Base-by-base conservation (phyloP, 2,329 filamentous ascomycete species). In the Polytolypa hystricis region DNA sequence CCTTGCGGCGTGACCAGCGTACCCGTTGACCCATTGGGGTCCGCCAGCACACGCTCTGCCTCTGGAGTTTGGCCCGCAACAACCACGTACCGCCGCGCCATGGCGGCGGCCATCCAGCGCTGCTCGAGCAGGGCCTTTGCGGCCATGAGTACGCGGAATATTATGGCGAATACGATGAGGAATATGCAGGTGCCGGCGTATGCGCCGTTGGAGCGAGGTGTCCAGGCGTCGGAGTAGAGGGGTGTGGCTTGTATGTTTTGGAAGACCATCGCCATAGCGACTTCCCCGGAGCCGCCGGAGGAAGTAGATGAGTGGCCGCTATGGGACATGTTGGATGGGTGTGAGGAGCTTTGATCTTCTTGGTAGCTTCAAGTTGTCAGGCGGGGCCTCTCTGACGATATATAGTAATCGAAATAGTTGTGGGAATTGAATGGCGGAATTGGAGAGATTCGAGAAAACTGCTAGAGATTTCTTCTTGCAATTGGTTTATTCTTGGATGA, bases 161-260 rank as follows among this genome's bases (percentile, higher is more conserved):
- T 52, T 42, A 79, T 67, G 42, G 78, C 79, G 35, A 96, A 77
- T 30, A 81, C 49, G 55, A 94, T 78, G 41, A 95, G 72, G 63
- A 95, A 95, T 57, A 95, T 83, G 66, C 89, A 93, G 18, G 85
- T 93, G 38, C 77, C 89, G 2, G 84, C 85, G 60, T 95, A 96
- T 41, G 71, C 65, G 48, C 80, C 84, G 4, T 70, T 65, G 23
- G 65, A 78, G 18, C 55, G 61, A 4, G 89, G 89, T 2, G 81
- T 81, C 85, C 87, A 96, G 35, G 67, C 57, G 15, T 62, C 56
- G 11, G 83, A 79, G 64, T 70, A 84, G 30, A 85, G 68, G 3
- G 79, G 67, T 1, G 79, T 83, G 38, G 55, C 60, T 31, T 74
- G 73, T 39, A 66, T 62, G 44, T 70, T 74, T 23, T 42, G 37